Evolutionary conservation across 352 stramenopile species (phyloP).

Genomic region (Labyrinthula sp.): DNA sequence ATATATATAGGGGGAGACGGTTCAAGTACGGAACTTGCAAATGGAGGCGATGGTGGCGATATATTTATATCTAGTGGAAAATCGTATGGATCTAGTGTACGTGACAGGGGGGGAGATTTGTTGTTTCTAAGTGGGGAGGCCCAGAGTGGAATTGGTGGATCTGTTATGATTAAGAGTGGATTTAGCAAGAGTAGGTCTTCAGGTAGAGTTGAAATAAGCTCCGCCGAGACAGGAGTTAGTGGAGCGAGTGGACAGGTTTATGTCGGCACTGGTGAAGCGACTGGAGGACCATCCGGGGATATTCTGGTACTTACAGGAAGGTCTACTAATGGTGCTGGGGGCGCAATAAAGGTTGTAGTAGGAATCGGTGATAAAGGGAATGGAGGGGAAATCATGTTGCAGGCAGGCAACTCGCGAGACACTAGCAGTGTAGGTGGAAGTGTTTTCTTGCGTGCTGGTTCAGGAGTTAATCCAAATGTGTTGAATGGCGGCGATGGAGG

Average conservation of each 20-base stretch:
- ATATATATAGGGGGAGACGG: slow-evolving; percentile 23
- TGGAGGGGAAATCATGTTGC: slow-evolving; percentile 21
- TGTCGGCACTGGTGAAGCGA: slow-evolving; percentile 11
- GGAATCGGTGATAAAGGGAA: slow-evolving; percentile 14
- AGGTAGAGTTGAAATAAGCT: slow-evolving; percentile 10
- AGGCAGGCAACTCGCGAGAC: slow-evolving; percentile 20
- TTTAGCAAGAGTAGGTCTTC: slow-evolving; percentile 27
- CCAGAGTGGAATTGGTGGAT: slow-evolving; percentile 23
- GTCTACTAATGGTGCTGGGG: slow-evolving; percentile 33
- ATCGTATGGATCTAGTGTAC: slow-evolving; percentile 33
- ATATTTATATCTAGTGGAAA: slow-evolving; percentile 29
- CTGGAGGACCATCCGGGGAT: slow-evolving; percentile 35
- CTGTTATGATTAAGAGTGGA: slow-evolving; percentile 31
- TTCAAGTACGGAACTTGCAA: slow-evolving; percentile 32
- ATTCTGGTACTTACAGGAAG: slow-evolving; percentile 37
- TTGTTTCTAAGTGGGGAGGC: slow-evolving; percentile 41
- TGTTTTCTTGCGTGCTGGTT: slow-evolving; percentile 51
- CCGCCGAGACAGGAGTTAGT: slow-evolving; percentile 5
- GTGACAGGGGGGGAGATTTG: slow-evolving; percentile 20
- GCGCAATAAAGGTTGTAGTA: slow-evolving; percentile 28
- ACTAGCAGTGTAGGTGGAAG: slow-evolving; percentile 40
- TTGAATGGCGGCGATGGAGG: slow-evolving; percentile 69
- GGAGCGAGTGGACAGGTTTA: slow-evolving; percentile 15
- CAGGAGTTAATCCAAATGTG: slow-evolving; percentile 50
- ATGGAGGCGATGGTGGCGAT: slow-evolving; percentile 22